Evolutionary conservation across 2,329 filamentous ascomycete genomes (phyloP), one percentile per base, ranked within the genome.

Genomic region (Paecilomyces formosus): DNA sequence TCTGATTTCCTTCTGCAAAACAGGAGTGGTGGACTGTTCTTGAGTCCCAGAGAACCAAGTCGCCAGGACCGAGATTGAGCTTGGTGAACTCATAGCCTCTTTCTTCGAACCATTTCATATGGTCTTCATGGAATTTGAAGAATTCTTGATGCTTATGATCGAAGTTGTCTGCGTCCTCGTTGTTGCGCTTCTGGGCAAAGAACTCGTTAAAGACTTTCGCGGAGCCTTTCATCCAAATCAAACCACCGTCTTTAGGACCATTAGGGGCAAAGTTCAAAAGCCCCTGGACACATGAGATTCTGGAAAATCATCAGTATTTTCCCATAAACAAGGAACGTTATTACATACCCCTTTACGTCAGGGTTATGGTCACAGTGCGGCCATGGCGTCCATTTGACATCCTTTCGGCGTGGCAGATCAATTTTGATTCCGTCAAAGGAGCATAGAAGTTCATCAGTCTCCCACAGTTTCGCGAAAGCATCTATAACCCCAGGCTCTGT

Each of bases 321-420:
- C n/a, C n/a, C n/a, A n/a, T n/a, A n/a, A n/a, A n/a, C n/a, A n/a
- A n/a, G n/a, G n/a, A n/a, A n/a, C n/a, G n/a, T n/a, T n/a, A n/a
- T n/a, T 33, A 53, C 57, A 9, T 70, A 73, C 57, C 75, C 77
- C 60, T 77, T 77, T 2, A 73, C 68, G 4, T 72, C 60, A 0
- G 72, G 77, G 30, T 70, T 73, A 61, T 79, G 76, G 63, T 80
- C 78, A 51, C 72, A 71, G 58, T 80, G 78, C 5, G 77, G 77
- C 78, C 78, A 80, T 2, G 76, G 75, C 22, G 62, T 69, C 70
- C 69, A 76, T 2, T 59, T 67, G 6, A 76, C 60, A 55, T 76
- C 72, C 39, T 71, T 76, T 1, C 72, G 68, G n/a, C 70, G 68
- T 0, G 77, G 76, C n/a, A 78, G 62, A 0, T 74, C 74, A 50